Base-by-base conservation (phyloP, 345 rosid species). In the Eucalyptus tenuipes region DNA sequence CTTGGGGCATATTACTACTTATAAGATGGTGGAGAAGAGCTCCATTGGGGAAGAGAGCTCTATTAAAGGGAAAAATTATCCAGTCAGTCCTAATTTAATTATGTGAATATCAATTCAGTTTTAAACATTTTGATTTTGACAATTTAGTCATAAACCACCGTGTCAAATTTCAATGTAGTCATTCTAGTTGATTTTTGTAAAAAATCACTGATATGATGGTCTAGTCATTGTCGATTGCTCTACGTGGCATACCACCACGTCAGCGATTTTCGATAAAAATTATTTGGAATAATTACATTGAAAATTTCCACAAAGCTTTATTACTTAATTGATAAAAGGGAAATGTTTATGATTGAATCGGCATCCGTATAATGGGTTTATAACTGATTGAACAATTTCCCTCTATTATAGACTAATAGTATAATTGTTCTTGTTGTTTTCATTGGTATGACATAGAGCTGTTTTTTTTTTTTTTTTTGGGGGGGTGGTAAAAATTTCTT, bases 201-300 rank as follows among this genome's bases (percentile, higher is more conserved):
- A 52, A 18, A 18, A 52, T 52, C 0, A 4, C 0, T 52, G 5
- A 52, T 52, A 20, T 20, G 25, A 52, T 1, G 0, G 0, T 52
- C 10, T 0, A 20, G 4, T 52, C 20, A 52, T 52, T 52, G 10
- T 52, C 1, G 25, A 18, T 1, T 52, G 4, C 10, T 52, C 1
- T 1, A 55, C 0, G 2, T 55, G 61, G 13, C 61, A 55, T 52
- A 20, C 6, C 6, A 4, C 29, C 13, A 55, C 2, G 0, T 55
- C 4, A 24, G 3, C 1, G 2, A 55, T 55, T 55, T 22, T 24
- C 0, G 1, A 24, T 55, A 24, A 24, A 55, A 55, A 55, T 55
- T 55, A 24, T 24, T 0, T 0, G 0, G 13, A 55, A 55, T 6
- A 55, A 55, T 55, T 55, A 55, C 6, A 10, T 55, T 55, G 29